These are phyloP conservation scores for Lagenidium giganteum DNA, from an alignment of 352 stramenopile species.

Conservation along the genomic window DNA sequence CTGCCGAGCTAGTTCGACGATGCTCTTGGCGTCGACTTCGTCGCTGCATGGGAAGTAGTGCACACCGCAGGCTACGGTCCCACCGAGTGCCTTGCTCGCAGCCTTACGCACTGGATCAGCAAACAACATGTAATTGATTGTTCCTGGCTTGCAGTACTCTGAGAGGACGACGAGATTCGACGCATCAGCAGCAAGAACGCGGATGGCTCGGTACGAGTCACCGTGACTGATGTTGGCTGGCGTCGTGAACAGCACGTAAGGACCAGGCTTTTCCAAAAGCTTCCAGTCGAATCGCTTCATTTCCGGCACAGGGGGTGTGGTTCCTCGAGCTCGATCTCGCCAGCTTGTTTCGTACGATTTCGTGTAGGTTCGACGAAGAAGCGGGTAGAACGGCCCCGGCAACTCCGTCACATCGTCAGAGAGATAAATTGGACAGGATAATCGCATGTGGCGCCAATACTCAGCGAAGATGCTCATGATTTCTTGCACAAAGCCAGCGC, in stretches of 20 bases:
- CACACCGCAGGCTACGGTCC: conserved; percentile 64
- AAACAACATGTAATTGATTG: conserved; percentile 80
- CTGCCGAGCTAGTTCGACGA: conserved; percentile 64
- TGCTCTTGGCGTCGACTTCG: conserved; percentile 82
- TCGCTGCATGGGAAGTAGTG: conserved; percentile 83
- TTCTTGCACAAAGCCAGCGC: conserved; percentile 79
- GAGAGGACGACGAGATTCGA: conserved; percentile 85
- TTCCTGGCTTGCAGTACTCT: conserved; percentile 74
- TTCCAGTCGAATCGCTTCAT: conserved; percentile 63
- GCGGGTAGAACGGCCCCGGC: conserved; percentile 45
- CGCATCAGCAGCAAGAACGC: conserved; percentile 49
- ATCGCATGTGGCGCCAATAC: conserved; percentile 62
- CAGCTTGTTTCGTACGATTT: conserved; percentile 31
- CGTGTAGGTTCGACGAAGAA: conserved; percentile 63
- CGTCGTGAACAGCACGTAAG: conserved; percentile 77
- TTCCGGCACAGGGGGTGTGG: not conserved
- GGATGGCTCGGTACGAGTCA: conserved; percentile 64
- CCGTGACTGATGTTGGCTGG: conserved; percentile 71
- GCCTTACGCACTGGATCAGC: conserved; percentile 68
- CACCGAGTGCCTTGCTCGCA: conserved; percentile 65
- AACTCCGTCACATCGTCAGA: conserved; percentile 58
- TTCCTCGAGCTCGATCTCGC: not conserved
- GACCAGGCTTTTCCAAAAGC: conserved; percentile 42
- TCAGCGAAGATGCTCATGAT: conserved; percentile 62
- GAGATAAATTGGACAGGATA: conserved; percentile 58